A percentile compares a stretch with the other conserved stretches of the same genome.
Conservation (phyloP, 129 eudicot genomes). For the Tagetes patula region DNA sequence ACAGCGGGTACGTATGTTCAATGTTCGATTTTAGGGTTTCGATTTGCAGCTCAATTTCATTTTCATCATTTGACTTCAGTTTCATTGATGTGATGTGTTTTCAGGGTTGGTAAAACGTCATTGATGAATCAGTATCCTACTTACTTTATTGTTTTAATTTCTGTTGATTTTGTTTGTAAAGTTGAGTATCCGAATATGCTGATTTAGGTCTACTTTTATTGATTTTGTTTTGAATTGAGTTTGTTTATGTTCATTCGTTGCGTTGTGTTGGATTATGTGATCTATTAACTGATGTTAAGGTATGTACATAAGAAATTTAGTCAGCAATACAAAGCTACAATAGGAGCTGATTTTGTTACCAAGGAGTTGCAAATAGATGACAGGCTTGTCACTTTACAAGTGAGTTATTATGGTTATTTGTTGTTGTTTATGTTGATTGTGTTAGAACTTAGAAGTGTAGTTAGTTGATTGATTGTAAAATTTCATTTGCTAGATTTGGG, state of each 20-base stretch:
- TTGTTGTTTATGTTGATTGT: not conserved
- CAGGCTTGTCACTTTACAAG: slow-evolving; percentile 90
- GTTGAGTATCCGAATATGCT: slow-evolving; percentile 15
- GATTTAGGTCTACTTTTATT: not conserved
- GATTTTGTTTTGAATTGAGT: not conserved
- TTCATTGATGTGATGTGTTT: slow-evolving; percentile 16
- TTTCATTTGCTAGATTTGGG: slow-evolving; percentile 72
- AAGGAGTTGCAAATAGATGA: slow-evolving; percentile 94
- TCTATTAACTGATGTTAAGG: slow-evolving; percentile 46
- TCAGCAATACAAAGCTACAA: slow-evolving; percentile 98
- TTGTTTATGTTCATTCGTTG: not conserved
- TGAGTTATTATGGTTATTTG: slow-evolving; percentile 31
- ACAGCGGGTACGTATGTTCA: not conserved
- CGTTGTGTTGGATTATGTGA: slow-evolving; percentile 21
- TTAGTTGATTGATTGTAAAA: slow-evolving; percentile 7
- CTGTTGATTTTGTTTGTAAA: slow-evolving; percentile 16
- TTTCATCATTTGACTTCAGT: not conserved
- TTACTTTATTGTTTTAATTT: slow-evolving; percentile 8
- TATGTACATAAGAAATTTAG: slow-evolving; percentile 95
- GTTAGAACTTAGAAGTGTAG: not conserved
- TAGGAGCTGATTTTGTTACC: slow-evolving; percentile 97
- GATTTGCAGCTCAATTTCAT: slow-evolving; percentile 21
- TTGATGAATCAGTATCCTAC: slow-evolving; percentile 99
- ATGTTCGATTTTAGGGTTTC: slow-evolving; percentile 32
- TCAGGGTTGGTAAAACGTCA: slow-evolving; percentile 90